phyloP scores from a whole-genome alignment of 1,139 yeast genomes.

The Hansenula sp. region DNA sequence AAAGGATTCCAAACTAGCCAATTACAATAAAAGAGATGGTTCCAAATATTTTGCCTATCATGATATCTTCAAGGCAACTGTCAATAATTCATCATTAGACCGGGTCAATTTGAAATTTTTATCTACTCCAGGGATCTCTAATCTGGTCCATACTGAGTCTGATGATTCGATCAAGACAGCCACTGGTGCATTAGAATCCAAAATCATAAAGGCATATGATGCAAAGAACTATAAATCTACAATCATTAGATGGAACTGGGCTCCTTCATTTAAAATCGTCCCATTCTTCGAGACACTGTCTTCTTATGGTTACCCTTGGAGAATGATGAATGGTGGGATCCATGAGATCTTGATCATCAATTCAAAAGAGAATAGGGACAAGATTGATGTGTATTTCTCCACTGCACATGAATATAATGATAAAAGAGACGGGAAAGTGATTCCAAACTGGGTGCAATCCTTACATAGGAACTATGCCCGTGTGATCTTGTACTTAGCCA shows the following conservation, averaged over 20 bases:
- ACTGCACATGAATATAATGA: slow-evolving; percentile 18
- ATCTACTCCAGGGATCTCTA: not conserved
- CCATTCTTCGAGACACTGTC: slow-evolving; percentile 14
- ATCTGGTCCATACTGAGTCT: not conserved
- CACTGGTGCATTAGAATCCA: not conserved
- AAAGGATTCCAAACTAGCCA: slow-evolving; percentile 7
- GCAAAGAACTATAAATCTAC: slow-evolving; percentile 6
- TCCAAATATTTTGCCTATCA: slow-evolving; percentile 15
- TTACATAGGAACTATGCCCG: slow-evolving; percentile 18
- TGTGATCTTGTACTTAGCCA: slow-evolving; percentile 8
- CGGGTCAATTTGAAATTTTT: not conserved
- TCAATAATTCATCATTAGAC: not conserved
- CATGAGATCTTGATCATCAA: slow-evolving; percentile 16
- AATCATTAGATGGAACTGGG: slow-evolving; percentile 8
- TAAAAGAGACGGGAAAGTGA: slow-evolving; percentile 19
- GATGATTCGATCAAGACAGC: not conserved
- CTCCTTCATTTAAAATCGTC: slow-evolving; percentile 3
- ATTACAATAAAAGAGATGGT: slow-evolving; percentile 2
- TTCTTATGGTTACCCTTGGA: slow-evolving; percentile 22
- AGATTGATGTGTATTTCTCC: slow-evolving; percentile 17
- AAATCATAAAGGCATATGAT: not conserved
- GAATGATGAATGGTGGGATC: slow-evolving; percentile 22
- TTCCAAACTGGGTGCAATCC: slow-evolving; percentile 14
- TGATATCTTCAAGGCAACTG: slow-evolving; percentile 12
- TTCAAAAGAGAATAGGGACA: not conserved